Evolutionary conservation across 2,329 filamentous ascomycete species (phyloP), one percentile per base, ranked within the genome.

Genomic region (Exophiala viscosa): DNA sequence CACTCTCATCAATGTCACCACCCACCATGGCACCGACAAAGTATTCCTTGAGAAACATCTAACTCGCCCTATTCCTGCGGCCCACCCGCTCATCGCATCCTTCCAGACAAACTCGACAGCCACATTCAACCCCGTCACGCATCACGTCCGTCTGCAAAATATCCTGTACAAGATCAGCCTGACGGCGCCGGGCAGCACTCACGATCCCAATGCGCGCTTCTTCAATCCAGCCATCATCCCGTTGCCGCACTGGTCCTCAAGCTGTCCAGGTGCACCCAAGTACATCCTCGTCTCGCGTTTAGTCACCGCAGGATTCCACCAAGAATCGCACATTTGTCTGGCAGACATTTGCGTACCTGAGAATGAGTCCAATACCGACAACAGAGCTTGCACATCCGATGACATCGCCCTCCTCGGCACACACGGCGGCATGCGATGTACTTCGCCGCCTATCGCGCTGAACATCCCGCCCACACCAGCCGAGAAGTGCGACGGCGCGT

Each of bases 151-250:
- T 28, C 58, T 71, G 13, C 60, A 62, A 9, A 62, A 65, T 47
- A 42, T 58, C 1, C 57, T 71, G 14, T 66, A 64, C 43, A 70
- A 70, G 49, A 69, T 72, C 55, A 70, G 65, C 2, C 65, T 70
- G 61, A 64, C 57, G 2, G 55, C 65, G 23, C 49, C 59, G 9
- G 52, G 44, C 13, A 48, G 54, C 3, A 31, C 28, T 5, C 50
- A 55, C 35, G 52, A 59, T 5, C 62, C 47, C 10, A n/a, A 20
- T 9, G 39, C 23, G 38, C 55, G 54, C 31, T 59, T 58, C 46
- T 72, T 72, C 59, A 73, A 72, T 38, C 69, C 70, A 2, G 70
- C 70, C 14, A 66, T 73, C 35, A 61, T 72, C 23, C 63, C 69
- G 2, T 60, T 72, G 20, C 70, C 69, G 13, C 64, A 66, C 49